A percentile compares a stretch with the other conserved stretches of the same genome.
Evolutionary conservation across 2,329 filamentous ascomycete species (phyloP).

Genomic region (Claviceps sp.): DNA sequence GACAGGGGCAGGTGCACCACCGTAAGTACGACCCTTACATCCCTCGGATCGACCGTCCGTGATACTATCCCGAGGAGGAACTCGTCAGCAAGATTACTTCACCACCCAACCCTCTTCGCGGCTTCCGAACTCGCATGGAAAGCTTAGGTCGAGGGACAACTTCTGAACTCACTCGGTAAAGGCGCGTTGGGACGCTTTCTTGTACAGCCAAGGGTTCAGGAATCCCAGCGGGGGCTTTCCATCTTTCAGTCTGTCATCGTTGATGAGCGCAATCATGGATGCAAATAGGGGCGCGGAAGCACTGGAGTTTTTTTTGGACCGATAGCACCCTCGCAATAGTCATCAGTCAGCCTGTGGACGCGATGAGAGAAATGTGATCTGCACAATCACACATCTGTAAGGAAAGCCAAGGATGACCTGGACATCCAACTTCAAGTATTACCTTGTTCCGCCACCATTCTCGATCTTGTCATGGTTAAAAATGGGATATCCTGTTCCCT

Average conservation of each 20-base stretch:
- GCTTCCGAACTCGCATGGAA: not conserved
- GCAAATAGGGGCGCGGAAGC: constrained; percentile 51
- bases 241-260: constrained; percentile 44
- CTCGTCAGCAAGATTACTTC: constrained; percentile 2
- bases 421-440: not conserved
- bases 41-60: constrained; percentile 20
- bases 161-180: constrained; percentile 22
- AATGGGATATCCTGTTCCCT: constrained; percentile 24
- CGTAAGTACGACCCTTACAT: constrained; percentile 16
- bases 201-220: constrained; percentile 48
- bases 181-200: constrained; percentile 14
- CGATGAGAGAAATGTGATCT: too few species aligned
- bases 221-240: constrained; percentile 42
- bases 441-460: constrained; percentile 21
- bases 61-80: constrained; percentile 15
- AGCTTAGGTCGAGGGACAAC: not conserved
- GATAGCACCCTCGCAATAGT: not conserved
- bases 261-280: constrained; percentile 49
- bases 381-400: not conserved
- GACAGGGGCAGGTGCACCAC: constrained; percentile 13
- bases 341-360: not conserved
- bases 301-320: constrained; percentile 11
- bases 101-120: too few species aligned
- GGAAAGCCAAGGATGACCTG: too few species aligned
- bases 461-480: constrained; percentile 17